Base-by-base conservation (phyloP, 75 land plant genomes). In the Cupressus sempervirens region DNA sequence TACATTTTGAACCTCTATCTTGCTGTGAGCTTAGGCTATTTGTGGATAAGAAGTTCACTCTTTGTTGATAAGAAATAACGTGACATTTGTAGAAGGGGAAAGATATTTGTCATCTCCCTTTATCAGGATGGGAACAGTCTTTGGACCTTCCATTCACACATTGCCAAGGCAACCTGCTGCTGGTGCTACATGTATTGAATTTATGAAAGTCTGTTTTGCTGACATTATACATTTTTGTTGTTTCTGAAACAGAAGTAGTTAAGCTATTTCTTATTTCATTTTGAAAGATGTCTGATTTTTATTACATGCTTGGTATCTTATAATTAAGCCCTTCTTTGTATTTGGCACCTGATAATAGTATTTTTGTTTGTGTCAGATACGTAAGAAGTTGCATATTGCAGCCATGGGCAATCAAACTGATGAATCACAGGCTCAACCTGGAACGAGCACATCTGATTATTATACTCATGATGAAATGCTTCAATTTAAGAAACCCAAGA, bases 401-500 rank as follows among this genome's bases (percentile, higher is more conserved):
- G 83, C 89, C 29, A 45, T 91, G 85, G 90, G 80, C 99, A n/a
- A n/a, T n/a, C n/a, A n/a, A n/a, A n/a, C n/a, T n/a, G n/a, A n/a
- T n/a, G n/a, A n/a, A n/a, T n/a, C n/a, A n/a, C n/a, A n/a, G n/a
- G n/a, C n/a, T n/a, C n/a, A n/a, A n/a, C n/a, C n/a, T n/a, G n/a
- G n/a, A n/a, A n/a, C n/a, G n/a, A n/a, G n/a, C n/a, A n/a, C n/a
- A n/a, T n/a, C n/a, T n/a, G n/a, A n/a, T n/a, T n/a, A n/a, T n/a
- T n/a, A n/a, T n/a, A n/a, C n/a, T n/a, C n/a, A n/a, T n/a, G n/a
- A n/a, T n/a, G n/a, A 98, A 88, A 96, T 98, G 97, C 85, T 94
- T 53, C 89, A 95, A 68, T 98, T 98, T 65, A 98, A 93, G 85
- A 98, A 96, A 84, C 99, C 99, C 7, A 98, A 94, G 88, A 98